Evolutionary conservation across 2,329 filamentous ascomycete species (phyloP).

Genomic region (Hirsutella thompsonii): DNA sequence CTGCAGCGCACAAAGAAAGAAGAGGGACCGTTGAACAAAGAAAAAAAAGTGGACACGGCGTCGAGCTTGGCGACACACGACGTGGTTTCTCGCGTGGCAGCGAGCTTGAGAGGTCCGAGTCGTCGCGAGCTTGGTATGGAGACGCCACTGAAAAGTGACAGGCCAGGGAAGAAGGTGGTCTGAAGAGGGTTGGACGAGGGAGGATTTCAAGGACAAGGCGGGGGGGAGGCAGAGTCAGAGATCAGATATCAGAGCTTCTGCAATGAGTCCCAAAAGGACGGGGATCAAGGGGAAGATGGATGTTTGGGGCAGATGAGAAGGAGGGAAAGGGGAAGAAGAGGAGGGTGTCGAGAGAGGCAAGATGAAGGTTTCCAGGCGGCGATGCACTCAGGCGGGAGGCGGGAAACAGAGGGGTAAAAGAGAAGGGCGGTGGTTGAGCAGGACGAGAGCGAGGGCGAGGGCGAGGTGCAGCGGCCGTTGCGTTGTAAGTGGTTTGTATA

Average conservation of each 20-base stretch:
- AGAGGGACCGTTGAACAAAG: constrained; percentile 5
- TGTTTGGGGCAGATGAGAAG: constrained; percentile 6
- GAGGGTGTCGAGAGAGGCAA: neutral
- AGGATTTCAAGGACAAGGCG: neutral
- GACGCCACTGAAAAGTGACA: neutral
- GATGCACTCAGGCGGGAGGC: neutral
- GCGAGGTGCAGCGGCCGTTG: neutral
- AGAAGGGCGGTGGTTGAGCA: neutral
- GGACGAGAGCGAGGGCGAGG: neutral
- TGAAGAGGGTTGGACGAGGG: neutral
- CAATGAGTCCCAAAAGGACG: constrained; percentile 38
- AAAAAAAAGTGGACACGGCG: constrained; percentile 11
- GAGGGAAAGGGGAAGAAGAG: neutral
- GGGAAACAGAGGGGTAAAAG: neutral
- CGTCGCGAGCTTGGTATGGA: neutral
- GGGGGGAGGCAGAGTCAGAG: constrained; percentile 1
- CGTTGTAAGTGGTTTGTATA: neutral
- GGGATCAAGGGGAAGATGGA: constrained; percentile 4
- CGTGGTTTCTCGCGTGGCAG: constrained; percentile 2
- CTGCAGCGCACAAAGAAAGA: constrained; percentile 12
- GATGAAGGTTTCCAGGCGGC: neutral
- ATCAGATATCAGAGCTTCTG: constrained; percentile 21
- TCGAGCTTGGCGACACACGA: neutral
- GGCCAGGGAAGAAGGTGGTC: neutral
- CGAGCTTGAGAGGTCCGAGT: neutral